Evolutionary conservation across 148 eudicot genomes (phyloP).

Genomic region (Polygonum aviculare): DNA sequence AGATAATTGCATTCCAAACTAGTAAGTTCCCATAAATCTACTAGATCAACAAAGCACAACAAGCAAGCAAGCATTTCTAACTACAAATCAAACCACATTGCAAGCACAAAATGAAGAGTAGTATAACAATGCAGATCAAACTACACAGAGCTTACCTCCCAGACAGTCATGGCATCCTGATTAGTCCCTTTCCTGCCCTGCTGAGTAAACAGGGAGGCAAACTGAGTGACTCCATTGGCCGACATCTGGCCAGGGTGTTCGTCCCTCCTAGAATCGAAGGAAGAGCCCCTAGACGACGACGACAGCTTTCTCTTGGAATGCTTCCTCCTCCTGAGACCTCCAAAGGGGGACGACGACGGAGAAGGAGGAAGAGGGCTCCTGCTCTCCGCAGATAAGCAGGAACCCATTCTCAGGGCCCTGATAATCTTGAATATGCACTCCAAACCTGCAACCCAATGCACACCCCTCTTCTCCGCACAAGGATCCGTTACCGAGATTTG

Average conservation of each 20-base stretch:
- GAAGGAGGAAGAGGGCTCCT: constrained; percentile 76
- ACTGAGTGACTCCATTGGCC: constrained; percentile 59
- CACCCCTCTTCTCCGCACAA: constrained; percentile 37
- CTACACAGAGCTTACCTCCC: constrained; percentile 58
- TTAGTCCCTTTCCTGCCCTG: constrained; percentile 94
- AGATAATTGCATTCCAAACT: not conserved
- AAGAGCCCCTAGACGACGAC: constrained; percentile 61
- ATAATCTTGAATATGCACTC: constrained; percentile 75
- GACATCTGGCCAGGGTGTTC: constrained; percentile 71
- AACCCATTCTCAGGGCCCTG: constrained; percentile 99
- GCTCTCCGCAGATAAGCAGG: constrained; percentile 91
- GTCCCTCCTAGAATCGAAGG: constrained; percentile 56
- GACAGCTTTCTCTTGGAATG: constrained; percentile 44
- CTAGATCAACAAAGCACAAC: not conserved
- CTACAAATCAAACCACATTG: not conserved
- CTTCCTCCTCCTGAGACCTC: constrained; percentile 48
- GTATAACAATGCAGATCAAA: not conserved
- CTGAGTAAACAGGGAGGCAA: constrained; percentile 71
- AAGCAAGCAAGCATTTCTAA: not conserved
- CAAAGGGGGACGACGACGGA: constrained; percentile 31
- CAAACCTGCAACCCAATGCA: constrained; percentile 62
- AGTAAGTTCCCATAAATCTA: constrained; percentile 21
- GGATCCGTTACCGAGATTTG: constrained; percentile 35
- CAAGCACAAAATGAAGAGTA: not conserved
- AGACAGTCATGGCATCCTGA: constrained; percentile 98